phyloP scores from a whole-genome alignment of 1,284 basidiomycete species.

The Microbotryomycetes sp. region DNA sequence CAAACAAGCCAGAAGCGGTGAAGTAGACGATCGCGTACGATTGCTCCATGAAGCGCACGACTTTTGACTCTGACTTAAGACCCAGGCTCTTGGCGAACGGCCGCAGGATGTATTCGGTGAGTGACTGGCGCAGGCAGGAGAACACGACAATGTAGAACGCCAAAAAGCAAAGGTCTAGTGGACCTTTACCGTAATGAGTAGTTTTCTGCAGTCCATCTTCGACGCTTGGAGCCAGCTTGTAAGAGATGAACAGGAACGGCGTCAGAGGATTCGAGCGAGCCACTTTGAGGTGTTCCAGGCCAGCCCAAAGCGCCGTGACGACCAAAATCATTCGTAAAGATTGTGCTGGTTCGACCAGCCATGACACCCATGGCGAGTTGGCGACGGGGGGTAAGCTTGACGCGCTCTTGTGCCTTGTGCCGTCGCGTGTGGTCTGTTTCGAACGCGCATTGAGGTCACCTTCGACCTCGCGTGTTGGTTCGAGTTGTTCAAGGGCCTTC shows the following conservation, averaged over 20 bases:
- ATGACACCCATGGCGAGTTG: slow-evolving; percentile 3
- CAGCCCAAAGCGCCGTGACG: slow-evolving; percentile 11
- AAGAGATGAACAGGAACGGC: slow-evolving; percentile 67
- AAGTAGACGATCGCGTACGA: slow-evolving; percentile 82
- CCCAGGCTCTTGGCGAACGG: slow-evolving; percentile 67
- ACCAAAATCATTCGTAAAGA: slow-evolving; percentile 18
- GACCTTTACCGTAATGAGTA: slow-evolving; percentile 65
- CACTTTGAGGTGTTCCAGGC: slow-evolving; percentile 8
- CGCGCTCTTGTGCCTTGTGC: not conserved
- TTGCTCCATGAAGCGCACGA: slow-evolving; percentile 78
- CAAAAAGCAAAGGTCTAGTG: slow-evolving; percentile 70
- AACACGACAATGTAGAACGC: slow-evolving; percentile 85
- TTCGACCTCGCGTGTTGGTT: slow-evolving; percentile 11
- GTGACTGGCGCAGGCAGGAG: slow-evolving; percentile 77
- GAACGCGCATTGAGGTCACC: not conserved
- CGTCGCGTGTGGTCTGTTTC: not conserved
- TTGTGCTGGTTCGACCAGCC: slow-evolving; percentile 23
- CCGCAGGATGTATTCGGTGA: slow-evolving; percentile 62
- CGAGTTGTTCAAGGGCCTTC: slow-evolving; percentile 17
- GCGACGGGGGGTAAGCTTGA: not conserved
- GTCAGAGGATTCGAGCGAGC: slow-evolving; percentile 61
- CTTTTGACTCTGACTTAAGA: slow-evolving; percentile 59
- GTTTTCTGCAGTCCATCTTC: slow-evolving; percentile 42
- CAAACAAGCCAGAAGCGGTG: slow-evolving; percentile 60
- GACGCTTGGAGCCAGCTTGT: slow-evolving; percentile 50